Evolutionary conservation across 176 grass and related monocot species (phyloP), one percentile per base, ranked within the genome.

Genomic region (Triticum urartu): DNA sequence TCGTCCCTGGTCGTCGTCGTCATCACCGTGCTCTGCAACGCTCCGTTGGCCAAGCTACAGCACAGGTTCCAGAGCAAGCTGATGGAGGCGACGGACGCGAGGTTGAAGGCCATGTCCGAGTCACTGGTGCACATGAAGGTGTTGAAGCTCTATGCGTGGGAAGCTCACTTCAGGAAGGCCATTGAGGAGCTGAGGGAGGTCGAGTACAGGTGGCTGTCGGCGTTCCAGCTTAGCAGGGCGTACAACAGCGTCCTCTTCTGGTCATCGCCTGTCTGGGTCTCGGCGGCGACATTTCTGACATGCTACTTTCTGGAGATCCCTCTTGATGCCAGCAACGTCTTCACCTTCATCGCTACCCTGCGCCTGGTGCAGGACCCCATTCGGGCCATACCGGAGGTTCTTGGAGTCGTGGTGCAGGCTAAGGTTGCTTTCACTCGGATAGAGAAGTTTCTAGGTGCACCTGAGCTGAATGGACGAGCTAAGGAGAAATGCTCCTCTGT

Each of bases 131-230:
- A 91, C 32, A 93, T 98, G 87, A 98, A 93, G 52, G 91, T 93
- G 5, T 36, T 98, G 78, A 98, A 95, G 38, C 89, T 98, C 32
- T 95, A 98, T 65, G 95, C 95, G 34, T 98, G 95, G 95, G 95
- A 98, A 79, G 78, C 68, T 40, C 95, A 98, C 87, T 98, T 98
- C 81, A 91, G 47, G 83, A 98, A 93, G 67, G 78, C 83, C 47
- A 95, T 98, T 4, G 91, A 98, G 86, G 87, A 78, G 14, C 78
- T 93, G 9, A 90, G 95, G 86, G 87, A 93, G 88, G 56, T 67
- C 11, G 95, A 98, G 79, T 93, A 79, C 75, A 88, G 79, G 79
- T 98, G 95, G 93, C 5, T 98, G 75, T 50, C 77, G 50, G 93
- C 95, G 36, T 92, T 95, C 87, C 93, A 98, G 84, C 83, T 98